These are phyloP conservation scores for Ilyonectria sp. DNA, from an alignment of 2,329 filamentous ascomycete species.

Conservation along the genomic window DNA sequence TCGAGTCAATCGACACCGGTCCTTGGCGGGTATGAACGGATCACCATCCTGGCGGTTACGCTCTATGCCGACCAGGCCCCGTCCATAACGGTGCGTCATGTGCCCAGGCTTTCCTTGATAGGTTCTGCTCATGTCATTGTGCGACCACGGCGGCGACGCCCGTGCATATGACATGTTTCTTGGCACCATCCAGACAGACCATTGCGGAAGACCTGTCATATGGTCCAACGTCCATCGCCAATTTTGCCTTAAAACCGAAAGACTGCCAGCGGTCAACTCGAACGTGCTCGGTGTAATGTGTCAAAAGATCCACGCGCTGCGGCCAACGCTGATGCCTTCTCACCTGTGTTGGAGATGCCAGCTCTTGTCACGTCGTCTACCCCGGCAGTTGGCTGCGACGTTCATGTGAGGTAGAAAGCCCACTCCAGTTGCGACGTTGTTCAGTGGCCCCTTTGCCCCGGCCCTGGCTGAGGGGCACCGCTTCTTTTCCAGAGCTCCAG, in stretches of 20 bases:
- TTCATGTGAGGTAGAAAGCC: conserved; percentile 24
- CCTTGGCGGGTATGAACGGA: conserved; percentile 10
- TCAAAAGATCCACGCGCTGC: conserved; percentile 5
- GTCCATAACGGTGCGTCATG: conserved; percentile 42
- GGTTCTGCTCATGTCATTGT: conserved; percentile 26
- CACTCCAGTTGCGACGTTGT: conserved; percentile 23
- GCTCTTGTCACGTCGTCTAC: background rate
- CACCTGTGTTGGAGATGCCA: background rate
- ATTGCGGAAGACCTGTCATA: conserved; percentile 42
- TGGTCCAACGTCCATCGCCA: conserved; percentile 10
- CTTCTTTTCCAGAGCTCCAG: conserved; percentile 17
- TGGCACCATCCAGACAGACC: conserved; percentile 36
- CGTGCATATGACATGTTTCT: conserved; percentile 47
- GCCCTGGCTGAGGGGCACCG: conserved; percentile 1
- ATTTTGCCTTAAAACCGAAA: background rate
- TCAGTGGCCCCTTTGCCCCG: conserved; percentile 25
- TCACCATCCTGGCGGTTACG: conserved; percentile 25
- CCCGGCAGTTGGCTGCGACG: conserved; percentile 24
- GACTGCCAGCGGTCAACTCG: conserved; percentile 1
- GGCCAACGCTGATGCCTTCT: background rate
- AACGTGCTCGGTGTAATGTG: conserved; percentile 1
- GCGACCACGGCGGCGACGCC: conserved; percentile 44
- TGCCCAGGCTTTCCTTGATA: conserved; percentile 27
- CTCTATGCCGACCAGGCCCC: conserved; percentile 38
- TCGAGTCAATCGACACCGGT: conserved; percentile 1